phyloP scores from a whole-genome alignment of 164 flowering plant genomes.

The Berberis thunbergii region DNA sequence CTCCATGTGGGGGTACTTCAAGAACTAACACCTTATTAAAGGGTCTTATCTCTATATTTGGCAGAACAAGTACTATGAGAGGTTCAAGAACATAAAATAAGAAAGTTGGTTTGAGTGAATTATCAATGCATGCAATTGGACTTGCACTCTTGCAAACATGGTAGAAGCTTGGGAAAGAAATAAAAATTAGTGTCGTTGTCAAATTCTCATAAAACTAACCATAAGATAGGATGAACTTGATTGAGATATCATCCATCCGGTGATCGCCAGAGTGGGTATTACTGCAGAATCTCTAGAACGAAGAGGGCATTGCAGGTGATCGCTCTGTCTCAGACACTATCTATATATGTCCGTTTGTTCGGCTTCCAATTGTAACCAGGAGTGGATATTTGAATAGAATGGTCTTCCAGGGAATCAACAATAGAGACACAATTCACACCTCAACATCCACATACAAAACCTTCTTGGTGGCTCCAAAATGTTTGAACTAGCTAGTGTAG shows the following conservation, averaged over 20 bases:
- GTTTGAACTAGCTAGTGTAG: neutral
- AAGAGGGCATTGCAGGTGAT: conserved; percentile 25
- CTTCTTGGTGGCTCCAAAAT: conserved; percentile 3
- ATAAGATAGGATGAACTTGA: conserved; percentile 15
- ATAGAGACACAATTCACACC: conserved; percentile 5
- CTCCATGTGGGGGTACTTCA: neutral
- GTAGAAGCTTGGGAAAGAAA: neutral
- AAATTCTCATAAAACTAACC: neutral
- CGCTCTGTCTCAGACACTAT: neutral
- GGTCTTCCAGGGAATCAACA: conserved; percentile 19
- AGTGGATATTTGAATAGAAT: conserved; percentile 33
- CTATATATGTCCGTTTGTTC: conserved; percentile 3
- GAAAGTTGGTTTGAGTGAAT: too few species aligned
- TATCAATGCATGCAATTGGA: too few species aligned
- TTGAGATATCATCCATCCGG: conserved; percentile 21
- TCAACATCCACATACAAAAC: conserved; percentile 26
- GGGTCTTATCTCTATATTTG: neutral
- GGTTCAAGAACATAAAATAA: too few species aligned
- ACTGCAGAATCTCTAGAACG: conserved; percentile 30
- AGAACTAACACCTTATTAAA: neutral
- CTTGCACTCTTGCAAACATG: neutral
- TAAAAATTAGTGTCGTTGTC: neutral
- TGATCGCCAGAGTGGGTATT: conserved; percentile 3
- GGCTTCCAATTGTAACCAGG: conserved; percentile 39
- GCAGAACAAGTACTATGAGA: neutral